phyloP scores from a whole-genome alignment of 805 yeast species.

The Kregervanrija fluxuum region DNA sequence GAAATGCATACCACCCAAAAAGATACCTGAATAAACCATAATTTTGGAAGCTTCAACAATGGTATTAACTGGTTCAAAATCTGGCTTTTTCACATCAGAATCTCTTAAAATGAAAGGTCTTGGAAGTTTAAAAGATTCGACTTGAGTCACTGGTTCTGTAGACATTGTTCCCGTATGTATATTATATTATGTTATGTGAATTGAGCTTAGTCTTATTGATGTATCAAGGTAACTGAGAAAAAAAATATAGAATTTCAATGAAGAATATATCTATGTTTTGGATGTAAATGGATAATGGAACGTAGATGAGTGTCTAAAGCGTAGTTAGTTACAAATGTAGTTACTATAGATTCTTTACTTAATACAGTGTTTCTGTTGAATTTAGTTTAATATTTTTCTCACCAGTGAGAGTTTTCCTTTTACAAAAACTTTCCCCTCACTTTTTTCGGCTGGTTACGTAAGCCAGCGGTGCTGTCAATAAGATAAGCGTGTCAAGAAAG shows the following conservation, averaged over 20 bases:
- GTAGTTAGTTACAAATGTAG: not conserved
- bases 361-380: too few species aligned
- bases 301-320: not conserved
- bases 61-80: conserved; percentile 26
- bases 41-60: conserved; percentile 22
- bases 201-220: not conserved
- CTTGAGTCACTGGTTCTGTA: conserved; percentile 1
- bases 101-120: conserved; percentile 24
- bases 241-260: not conserved
- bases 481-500: too few species aligned
- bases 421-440: too few species aligned
- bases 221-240: not conserved
- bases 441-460: too few species aligned
- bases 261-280: too few species aligned
- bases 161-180: too few species aligned
- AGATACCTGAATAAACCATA: conserved; percentile 23
- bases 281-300: not conserved
- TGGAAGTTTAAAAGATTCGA: conserved; percentile 17
- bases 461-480: too few species aligned
- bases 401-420: too few species aligned
- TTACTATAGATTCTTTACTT: too few species aligned
- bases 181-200: not conserved
- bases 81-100: conserved; percentile 5
- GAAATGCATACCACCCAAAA: conserved; percentile 30
- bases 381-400: too few species aligned